Percentiles rank a stretch among this genome's conserved stretches.
phyloP scores from a whole-genome alignment of 305 asterid species.

The Rubia tinctorum region DNA sequence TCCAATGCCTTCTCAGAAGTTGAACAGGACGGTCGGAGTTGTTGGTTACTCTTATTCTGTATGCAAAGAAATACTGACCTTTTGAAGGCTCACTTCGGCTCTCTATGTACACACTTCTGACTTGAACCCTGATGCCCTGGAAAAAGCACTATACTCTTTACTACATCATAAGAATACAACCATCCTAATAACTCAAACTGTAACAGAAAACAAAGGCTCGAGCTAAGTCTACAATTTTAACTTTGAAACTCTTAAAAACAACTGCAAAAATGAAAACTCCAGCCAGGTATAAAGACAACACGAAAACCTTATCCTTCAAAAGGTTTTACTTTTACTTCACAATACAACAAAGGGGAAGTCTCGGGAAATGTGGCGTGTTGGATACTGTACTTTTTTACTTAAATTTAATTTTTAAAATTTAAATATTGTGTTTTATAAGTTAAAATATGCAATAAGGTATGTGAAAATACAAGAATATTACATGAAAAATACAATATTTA shows the following conservation, averaged over 20 bases:
- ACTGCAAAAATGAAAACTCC: background rate
- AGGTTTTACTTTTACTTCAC: background rate
- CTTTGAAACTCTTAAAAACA: background rate
- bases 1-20: slow-evolving; percentile 90
- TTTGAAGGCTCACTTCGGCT: slow-evolving; percentile 79
- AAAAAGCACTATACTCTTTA: slow-evolving; percentile 8
- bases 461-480: too few relatives aligned
- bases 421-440: too few relatives aligned
- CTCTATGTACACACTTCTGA: slow-evolving; percentile 77
- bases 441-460: too few relatives aligned
- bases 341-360: background rate
- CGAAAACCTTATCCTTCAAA: background rate
- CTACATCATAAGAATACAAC: slow-evolving; percentile 2
- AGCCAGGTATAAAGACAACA: background rate
- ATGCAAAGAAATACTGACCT: slow-evolving; percentile 72
- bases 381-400: too few relatives aligned
- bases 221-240: background rate
- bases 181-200: slow-evolving; percentile 9
- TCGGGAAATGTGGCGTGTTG: too few relatives aligned
- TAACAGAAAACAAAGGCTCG: background rate
- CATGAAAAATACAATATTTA: too few relatives aligned
- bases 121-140: slow-evolving; percentile 86
- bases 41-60: slow-evolving; percentile 82
- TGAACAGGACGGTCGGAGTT: slow-evolving; percentile 81
- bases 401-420: too few relatives aligned